phyloP scores from a whole-genome alignment of 345 rosid species.

The Eutrema yunnanense region DNA sequence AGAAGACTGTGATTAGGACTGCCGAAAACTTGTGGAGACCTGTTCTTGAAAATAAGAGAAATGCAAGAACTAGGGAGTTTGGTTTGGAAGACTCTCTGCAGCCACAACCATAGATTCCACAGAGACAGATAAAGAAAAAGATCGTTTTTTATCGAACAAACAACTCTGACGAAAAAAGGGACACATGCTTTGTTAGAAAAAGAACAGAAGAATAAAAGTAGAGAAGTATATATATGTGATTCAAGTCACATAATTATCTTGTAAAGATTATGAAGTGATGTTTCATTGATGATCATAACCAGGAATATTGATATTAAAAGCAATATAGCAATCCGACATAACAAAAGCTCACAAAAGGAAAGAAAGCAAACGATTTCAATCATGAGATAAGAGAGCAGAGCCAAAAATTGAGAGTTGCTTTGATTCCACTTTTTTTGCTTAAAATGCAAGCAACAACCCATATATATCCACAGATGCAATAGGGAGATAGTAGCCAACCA shows the following conservation, averaged over 20 bases:
- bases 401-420: neutral
- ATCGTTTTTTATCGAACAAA: neutral
- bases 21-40: neutral
- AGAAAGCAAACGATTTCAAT: neutral
- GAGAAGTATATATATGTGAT: neutral
- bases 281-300: neutral
- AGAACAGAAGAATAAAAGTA: neutral
- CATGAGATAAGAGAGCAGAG: neutral
- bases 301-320: neutral
- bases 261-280: neutral
- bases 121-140: neutral
- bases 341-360: neutral
- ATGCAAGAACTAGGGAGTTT: neutral
- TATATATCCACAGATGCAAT: neutral
- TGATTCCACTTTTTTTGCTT: constrained; percentile 1
- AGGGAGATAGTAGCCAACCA: neutral
- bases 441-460: constrained; percentile 23
- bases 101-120: neutral
- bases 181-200: neutral
- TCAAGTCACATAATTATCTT: neutral
- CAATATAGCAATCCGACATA: neutral
- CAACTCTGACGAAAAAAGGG: neutral
- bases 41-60: neutral
- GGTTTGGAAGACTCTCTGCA: neutral
- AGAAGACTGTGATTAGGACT: constrained; percentile 36